Evolutionary conservation across 768 basidiomycete genomes (phyloP), one percentile per base, ranked within the genome.

Genomic region (Lactarius hatsudake): DNA sequence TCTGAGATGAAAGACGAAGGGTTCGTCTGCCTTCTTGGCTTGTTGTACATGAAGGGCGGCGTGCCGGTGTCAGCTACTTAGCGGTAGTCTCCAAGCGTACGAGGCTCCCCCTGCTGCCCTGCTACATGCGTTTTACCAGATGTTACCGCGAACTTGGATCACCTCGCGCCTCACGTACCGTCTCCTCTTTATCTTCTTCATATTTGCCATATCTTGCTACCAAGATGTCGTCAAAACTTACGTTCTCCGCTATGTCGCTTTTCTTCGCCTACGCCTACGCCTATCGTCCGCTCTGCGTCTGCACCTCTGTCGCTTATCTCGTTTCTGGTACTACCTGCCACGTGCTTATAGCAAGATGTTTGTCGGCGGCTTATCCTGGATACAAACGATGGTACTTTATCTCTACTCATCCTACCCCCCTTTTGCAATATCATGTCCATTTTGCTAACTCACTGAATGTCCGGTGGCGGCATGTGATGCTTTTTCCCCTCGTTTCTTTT

Each of bases 311-410:
- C 67, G 55, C 42, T 59, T 65, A 69, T 42, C 63, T 61, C 56
- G 26, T 34, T 65, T 71, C 43, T 48, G 70, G 69, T 66, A 61
- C 56, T 70, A 56, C 54, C 51, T 55, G 62, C 62, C 62, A 63
- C 67, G 13, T 64, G 58, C 38, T 65, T 81, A 78, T 83, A 98
- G 97, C 80, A 98, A 99, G 85, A 98, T 98, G 97, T 99, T 99
- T 79, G 95, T 99, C 76, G 97, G 97, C 70, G 97, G 97, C 71
- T 84, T 99, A 71, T 97, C 98, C 81, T 99, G 97, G 96, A 98
- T 79, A 98, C 97, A 74, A 96, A 93, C 77, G 97, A 98, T 84
- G 96, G 96, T 99, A 86, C 79, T 74, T 74, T 59, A 71, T 72
- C 62, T 74, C 76, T 51, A 72, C 72, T 77, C 79, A 78, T 74